Evolutionary conservation across 192 early-diverging fungal species (phyloP).

Genomic region (Umbelopsis sp.): DNA sequence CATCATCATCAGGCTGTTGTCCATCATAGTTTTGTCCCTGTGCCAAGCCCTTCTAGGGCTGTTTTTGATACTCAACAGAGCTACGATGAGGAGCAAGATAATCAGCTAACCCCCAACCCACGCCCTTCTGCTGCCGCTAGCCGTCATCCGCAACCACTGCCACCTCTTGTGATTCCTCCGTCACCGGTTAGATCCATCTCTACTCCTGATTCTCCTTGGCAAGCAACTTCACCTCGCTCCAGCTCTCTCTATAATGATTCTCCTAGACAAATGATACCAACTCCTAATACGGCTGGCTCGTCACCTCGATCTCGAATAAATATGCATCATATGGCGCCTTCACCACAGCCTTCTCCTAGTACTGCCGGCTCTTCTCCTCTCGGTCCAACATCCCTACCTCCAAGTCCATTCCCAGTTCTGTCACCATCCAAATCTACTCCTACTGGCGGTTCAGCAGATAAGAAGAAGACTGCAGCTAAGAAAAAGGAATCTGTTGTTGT

Average conservation of each 20-base stretch:
- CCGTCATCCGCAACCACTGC: conserved; percentile 17
- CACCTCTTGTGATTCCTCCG: conserved; percentile 22
- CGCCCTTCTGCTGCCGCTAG: conserved; percentile 4
- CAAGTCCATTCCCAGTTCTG: conserved; percentile 7
- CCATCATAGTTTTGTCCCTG: conserved; percentile 16
- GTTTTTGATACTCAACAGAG: background rate
- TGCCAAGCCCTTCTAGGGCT: conserved; percentile 16
- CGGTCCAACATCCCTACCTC: background rate
- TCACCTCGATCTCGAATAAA: conserved; percentile 13
- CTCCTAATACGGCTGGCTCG: background rate
- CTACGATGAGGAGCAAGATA: background rate
- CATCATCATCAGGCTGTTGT: background rate
- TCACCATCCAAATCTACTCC: conserved; percentile 21
- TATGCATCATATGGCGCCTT: conserved; percentile 12
- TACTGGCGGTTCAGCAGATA: conserved; percentile 16
- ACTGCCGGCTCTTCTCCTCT: conserved; percentile 6
- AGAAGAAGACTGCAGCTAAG: conserved; percentile 30
- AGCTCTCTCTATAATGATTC: conserved; percentile 11
- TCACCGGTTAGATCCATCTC: conserved; percentile 13
- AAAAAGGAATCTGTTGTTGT: conserved; percentile 15
- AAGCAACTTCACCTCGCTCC: background rate
- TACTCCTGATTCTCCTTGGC: conserved; percentile 14
- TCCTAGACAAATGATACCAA: conserved; percentile 8
- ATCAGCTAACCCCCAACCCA: background rate
- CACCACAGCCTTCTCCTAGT: conserved; percentile 14